A percentile compares a stretch with the other conserved stretches of the same genome.
Evolutionary conservation across 2,329 filamentous ascomycete species (phyloP).

Genomic region (Pyricularia sp.): DNA sequence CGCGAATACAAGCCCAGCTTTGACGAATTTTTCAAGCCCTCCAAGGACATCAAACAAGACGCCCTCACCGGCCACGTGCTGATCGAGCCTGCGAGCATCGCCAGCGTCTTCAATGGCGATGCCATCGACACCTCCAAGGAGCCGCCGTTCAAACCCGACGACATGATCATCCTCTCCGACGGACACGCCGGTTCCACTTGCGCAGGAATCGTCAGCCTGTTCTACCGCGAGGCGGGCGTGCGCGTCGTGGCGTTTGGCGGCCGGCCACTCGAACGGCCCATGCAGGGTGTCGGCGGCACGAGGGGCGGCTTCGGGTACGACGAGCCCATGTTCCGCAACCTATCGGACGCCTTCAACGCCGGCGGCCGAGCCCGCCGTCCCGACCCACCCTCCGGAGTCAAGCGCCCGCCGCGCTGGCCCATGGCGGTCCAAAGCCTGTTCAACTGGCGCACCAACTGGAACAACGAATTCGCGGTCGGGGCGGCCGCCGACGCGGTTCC

Average conservation of each 20-base stretch:
- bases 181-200: conserved; percentile 17
- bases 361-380: not conserved
- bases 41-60: not conserved
- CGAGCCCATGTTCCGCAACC: conserved; percentile 10
- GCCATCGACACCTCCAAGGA: not conserved
- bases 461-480: not conserved
- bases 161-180: conserved; percentile 14
- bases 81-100: not conserved
- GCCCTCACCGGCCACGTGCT: not conserved
- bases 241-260: conserved; percentile 51
- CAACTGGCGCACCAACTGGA: not conserved
- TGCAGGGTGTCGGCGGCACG: conserved; percentile 53
- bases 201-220: conserved; percentile 16
- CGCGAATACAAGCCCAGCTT: not conserved
- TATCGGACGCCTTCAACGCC: conserved; percentile 10
- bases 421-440: conserved; percentile 9
- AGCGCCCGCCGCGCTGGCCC: conserved; percentile 16
- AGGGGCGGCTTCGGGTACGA: conserved; percentile 34
- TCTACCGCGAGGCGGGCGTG: conserved; percentile 27
- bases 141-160: conserved; percentile 6
- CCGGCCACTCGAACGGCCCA: conserved; percentile 39
- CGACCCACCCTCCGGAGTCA: not conserved
- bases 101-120: conserved; percentile 5
- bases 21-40: not conserved
- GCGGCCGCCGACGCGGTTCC: conserved; percentile 19